Conservation (phyloP, 106 monocot species). For the Acorus gramineus region DNA sequence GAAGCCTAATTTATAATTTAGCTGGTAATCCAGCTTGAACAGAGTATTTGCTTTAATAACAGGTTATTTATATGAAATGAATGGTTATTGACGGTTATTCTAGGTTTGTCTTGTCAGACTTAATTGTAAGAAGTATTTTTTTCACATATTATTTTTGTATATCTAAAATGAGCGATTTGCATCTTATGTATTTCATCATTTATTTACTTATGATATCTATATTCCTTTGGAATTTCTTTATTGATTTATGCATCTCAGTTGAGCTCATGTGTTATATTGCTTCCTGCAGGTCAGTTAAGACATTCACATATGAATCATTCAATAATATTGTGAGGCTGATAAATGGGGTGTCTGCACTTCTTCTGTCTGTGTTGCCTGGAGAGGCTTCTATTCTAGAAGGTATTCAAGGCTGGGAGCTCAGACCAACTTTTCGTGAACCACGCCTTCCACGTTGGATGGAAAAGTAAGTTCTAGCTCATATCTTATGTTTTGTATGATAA, state of each 20-base stretch:
- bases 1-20: too few relatives aligned
- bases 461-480: constrained; percentile 39
- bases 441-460: constrained; percentile 98
- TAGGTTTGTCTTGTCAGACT: too few relatives aligned
- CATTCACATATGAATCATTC: constrained; percentile 93
- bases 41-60: too few relatives aligned
- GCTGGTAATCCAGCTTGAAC: too few relatives aligned
- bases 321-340: constrained; percentile 89
- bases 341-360: constrained; percentile 86
- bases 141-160: too few relatives aligned
- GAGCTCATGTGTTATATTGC: background rate
- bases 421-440: constrained; percentile 80
- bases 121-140: too few relatives aligned
- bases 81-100: too few relatives aligned
- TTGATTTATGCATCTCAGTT: background rate
- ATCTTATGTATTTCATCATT: background rate
- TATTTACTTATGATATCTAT: background rate
- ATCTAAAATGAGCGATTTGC: too few relatives aligned
- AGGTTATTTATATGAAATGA: too few relatives aligned
- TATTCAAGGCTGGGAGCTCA: constrained; percentile 87
- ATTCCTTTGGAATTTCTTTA: background rate
- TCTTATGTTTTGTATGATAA: background rate
- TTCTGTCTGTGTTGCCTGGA: constrained; percentile 72
- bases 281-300: constrained; percentile 83
- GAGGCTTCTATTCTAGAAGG: constrained; percentile 82